Base-by-base conservation (phyloP, 2,329 filamentous ascomycete genomes). In the Fusarium sp. region DNA sequence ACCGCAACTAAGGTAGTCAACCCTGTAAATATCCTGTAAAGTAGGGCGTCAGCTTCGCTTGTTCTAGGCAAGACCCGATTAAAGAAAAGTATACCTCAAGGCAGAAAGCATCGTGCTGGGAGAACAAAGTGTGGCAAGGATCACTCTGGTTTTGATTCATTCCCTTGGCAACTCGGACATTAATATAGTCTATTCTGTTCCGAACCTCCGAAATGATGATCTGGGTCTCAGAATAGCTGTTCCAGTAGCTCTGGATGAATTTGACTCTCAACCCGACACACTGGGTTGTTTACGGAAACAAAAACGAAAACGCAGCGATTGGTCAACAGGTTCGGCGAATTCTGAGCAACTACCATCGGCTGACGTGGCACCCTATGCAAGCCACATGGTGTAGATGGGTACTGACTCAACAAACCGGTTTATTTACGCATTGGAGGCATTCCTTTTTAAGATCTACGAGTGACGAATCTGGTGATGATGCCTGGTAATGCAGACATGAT, bases 161-260 rank as follows among this genome's bases (percentile, higher is more conserved):
- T 27, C 3, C 25, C 9, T 10, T 27, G 7, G 25, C 11, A 3
- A 27, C 25, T 27, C 25, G 25, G 25, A 27, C 3, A 4, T 10
- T 27, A 1, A 27, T 27, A 27, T 27, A 27, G 12, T 30, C 12
- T 30, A 30, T 30, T 30, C 12, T 30, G 28, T 13, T 30, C 12
- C 2, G 4, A 7, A 7, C 12, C 1, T 30, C 5, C 6, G 12
- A 30, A 14, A 30, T 4, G 8, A 37, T 10, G 32, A 18, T 13
- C 5, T 11, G 9, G 21, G 21, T n/a, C 18, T 5, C 9, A n/a
- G 16, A n/a, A 11, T 37, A n/a, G 3, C n/a, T 37, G 18, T 37
- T n/a, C 34, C 34, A 7, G 16, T 11, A n/a, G 3, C 9, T 5
- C 9, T n/a, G 3, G 10, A 4, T 1, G 5, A 11, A 3, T 37